These are phyloP conservation scores for Pueraria montana DNA, from an alignment of 306 rosid species.

Conservation along the genomic window DNA sequence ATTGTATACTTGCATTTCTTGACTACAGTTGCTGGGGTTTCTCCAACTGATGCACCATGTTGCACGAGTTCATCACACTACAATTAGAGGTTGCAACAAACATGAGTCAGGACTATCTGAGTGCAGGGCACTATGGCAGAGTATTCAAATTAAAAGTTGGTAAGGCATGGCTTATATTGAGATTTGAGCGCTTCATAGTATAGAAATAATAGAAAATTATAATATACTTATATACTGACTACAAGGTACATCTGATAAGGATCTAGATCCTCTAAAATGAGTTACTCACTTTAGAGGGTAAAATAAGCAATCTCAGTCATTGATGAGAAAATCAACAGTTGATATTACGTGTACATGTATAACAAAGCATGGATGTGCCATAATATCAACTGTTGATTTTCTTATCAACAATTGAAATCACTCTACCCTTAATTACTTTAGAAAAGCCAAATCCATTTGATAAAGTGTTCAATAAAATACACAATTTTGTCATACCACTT, in stretches of 20 bases:
- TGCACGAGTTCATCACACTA: slow-evolving; percentile 78
- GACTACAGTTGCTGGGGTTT: slow-evolving; percentile 80
- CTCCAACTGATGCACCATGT: slow-evolving; percentile 77
- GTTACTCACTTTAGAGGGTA: neutral
- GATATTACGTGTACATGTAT: neutral
- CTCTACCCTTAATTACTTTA: neutral
- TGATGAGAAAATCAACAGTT: neutral
- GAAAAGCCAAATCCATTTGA: neutral
- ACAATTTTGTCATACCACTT: slow-evolving; percentile 11
- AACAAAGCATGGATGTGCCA: neutral
- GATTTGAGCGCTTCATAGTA: neutral
- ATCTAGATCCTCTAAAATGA: neutral
- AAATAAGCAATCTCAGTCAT: neutral
- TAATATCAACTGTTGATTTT: neutral
- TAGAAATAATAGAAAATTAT: slow-evolving; percentile 1
- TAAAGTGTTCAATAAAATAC: neutral
- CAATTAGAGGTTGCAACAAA: slow-evolving; percentile 45
- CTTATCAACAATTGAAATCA: neutral
- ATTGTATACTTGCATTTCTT: slow-evolving; percentile 84
- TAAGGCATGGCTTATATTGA: neutral
- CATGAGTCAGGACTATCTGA: neutral
- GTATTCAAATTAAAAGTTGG: neutral
- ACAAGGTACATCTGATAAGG: neutral
- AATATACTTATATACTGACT: neutral
- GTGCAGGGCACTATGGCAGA: neutral